Evolutionary conservation across 768 basidiomycete genomes (phyloP).

Genomic region (Xerocomus brunneocitrinus): DNA sequence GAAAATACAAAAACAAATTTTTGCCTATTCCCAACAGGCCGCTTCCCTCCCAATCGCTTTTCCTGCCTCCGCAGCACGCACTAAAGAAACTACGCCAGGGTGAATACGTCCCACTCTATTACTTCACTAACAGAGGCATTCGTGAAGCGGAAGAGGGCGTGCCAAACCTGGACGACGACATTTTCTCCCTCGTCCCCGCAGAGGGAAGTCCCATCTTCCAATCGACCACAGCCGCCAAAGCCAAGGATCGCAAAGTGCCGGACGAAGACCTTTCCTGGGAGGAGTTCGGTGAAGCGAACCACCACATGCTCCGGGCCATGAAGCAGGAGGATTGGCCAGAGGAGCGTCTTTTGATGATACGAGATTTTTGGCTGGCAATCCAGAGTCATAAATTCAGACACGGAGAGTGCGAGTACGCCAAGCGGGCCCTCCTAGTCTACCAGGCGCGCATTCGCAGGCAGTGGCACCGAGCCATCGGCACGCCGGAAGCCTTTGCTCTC

Average conservation of each 20-base stretch:
- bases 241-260: background rate
- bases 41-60: no score
- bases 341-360: background rate
- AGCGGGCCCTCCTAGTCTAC: background rate
- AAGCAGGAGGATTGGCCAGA: background rate
- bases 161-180: no score
- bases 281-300: conserved; percentile 2
- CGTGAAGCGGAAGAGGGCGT: no score
- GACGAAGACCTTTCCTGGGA: conserved; percentile 1
- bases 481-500: no score
- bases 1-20: no score
- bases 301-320: background rate
- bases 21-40: no score
- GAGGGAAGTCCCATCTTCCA: background rate
- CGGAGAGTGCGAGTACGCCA: background rate
- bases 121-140: no score
- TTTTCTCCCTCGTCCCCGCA: no score
- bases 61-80: no score
- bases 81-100: no score
- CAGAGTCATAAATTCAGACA: background rate
- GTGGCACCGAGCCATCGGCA: background rate
- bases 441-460: background rate
- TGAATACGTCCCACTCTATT: no score
- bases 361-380: background rate
- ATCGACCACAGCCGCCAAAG: background rate